phyloP scores from a whole-genome alignment of 805 yeast species.

The Candida manassasensis region DNA sequence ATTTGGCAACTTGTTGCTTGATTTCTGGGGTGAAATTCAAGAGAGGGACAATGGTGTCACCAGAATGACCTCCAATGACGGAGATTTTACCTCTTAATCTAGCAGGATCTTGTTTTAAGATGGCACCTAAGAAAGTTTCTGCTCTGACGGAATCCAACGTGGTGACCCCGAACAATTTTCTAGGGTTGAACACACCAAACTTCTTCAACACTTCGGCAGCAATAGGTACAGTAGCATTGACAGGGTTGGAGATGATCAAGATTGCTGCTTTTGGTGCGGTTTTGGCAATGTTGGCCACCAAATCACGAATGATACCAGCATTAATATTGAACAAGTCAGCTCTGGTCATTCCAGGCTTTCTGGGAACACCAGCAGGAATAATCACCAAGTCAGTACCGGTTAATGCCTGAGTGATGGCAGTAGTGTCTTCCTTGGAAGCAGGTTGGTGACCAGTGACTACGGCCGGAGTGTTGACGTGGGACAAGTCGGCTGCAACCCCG shows the following conservation, averaged over 20 bases:
- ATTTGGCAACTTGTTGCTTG: conserved; percentile 11
- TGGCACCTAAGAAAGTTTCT: conserved; percentile 39
- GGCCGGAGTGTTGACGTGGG: conserved; percentile 39
- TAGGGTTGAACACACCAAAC: conserved; percentile 42
- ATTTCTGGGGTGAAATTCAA: conserved; percentile 14
- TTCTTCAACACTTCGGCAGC: conserved; percentile 47
- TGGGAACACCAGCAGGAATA: conserved; percentile 46
- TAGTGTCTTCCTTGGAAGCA: conserved; percentile 30
- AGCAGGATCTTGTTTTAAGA: conserved; percentile 28
- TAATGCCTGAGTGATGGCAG: conserved; percentile 34
- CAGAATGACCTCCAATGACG: conserved; percentile 45
- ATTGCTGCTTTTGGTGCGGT: conserved; percentile 41
- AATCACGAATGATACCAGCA: conserved; percentile 41
- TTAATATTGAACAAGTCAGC: conserved; percentile 45
- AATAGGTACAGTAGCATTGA: conserved; percentile 43
- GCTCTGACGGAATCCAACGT: conserved; percentile 44
- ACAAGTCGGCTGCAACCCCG: conserved; percentile 45
- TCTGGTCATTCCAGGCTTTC: conserved; percentile 47
- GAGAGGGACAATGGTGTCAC: conserved; percentile 44
- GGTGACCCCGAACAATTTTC: conserved; percentile 43
- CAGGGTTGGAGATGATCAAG: conserved; percentile 43
- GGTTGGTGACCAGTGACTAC: conserved; percentile 40
- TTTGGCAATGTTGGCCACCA: conserved; percentile 36
- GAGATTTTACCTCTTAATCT: conserved; percentile 36
- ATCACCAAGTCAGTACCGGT: conserved; percentile 36